Percentiles rank a stretch among this genome's conserved stretches.
These are phyloP conservation scores for Pachyrhizus erosus DNA, from an alignment of 306 rosid species.

Conservation along the genomic window DNA sequence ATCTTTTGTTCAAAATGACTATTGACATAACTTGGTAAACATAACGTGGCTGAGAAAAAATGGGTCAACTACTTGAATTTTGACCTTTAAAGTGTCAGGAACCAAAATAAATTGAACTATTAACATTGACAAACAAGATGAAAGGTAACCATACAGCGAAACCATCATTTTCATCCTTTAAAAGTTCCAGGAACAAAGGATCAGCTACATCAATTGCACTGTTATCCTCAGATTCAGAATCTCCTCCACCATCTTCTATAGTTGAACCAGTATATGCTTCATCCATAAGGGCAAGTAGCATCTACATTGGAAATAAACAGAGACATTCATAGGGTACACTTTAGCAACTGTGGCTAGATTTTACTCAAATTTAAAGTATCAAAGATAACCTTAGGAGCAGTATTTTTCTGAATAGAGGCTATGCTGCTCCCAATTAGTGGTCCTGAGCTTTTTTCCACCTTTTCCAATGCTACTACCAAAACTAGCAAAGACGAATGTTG, in stretches of 20 bases:
- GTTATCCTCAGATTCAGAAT: slow-evolving; percentile 88
- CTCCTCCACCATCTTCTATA: slow-evolving; percentile 92
- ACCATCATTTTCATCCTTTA: slow-evolving; percentile 99
- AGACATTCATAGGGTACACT: slow-evolving; percentile 21
- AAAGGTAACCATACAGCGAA: slow-evolving; percentile 70
- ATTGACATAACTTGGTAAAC: background rate
- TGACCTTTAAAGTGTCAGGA: background rate
- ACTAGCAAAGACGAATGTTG: slow-evolving; percentile 56
- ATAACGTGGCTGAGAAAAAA: slow-evolving; percentile 8
- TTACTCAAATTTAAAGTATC: slow-evolving; percentile 20
- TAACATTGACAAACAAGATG: slow-evolving; percentile 24
- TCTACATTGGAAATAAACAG: slow-evolving; percentile 54
- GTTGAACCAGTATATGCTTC: slow-evolving; percentile 98
- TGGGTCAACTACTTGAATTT: slow-evolving; percentile 31
- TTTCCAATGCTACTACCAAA: slow-evolving; percentile 93
- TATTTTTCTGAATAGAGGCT: slow-evolving; percentile 92
- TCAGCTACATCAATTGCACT: slow-evolving; percentile 76
- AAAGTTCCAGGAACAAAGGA: slow-evolving; percentile 88
- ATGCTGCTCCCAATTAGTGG: slow-evolving; percentile 88
- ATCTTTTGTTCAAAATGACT: slow-evolving; percentile 1
- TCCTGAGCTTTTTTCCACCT: slow-evolving; percentile 82
- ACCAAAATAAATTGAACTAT: slow-evolving; percentile 27
- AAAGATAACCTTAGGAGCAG: slow-evolving; percentile 86
- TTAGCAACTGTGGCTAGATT: slow-evolving; percentile 29
- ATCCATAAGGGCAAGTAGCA: slow-evolving; percentile 99